Evolutionary conservation across 352 stramenopile genomes (phyloP).

Genomic region (Phytophthora tubulina): DNA sequence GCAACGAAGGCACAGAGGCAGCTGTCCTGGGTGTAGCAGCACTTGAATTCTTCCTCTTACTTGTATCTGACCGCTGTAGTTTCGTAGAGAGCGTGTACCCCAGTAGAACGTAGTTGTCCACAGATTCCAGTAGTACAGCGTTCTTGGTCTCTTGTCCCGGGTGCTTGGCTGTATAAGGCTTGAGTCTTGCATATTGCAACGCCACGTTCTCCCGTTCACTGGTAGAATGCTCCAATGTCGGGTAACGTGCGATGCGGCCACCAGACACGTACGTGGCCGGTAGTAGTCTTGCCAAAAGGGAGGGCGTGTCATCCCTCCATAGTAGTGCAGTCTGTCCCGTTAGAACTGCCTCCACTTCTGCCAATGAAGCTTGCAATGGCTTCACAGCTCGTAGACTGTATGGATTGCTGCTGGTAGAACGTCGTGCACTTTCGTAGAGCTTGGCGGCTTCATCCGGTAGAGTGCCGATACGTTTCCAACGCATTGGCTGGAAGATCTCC

Average conservation of each 20-base stretch:
- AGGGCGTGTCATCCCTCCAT: constrained; percentile 29
- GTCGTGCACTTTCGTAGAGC: constrained; percentile 62
- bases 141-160: constrained; percentile 20
- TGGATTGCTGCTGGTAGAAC: constrained; percentile 1
- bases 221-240: constrained; percentile 63
- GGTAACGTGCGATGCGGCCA: constrained; percentile 53
- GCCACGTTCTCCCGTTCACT: constrained; percentile 70
- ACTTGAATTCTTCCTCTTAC: constrained; percentile 29
- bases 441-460: constrained; percentile 64
- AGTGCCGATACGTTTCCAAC: constrained; percentile 71
- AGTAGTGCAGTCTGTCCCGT: constrained; percentile 45
- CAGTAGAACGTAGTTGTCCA: constrained; percentile 68
- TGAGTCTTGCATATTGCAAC: constrained; percentile 61
- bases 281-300: constrained; percentile 55
- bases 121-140: constrained; percentile 15
- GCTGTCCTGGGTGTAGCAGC: constrained; percentile 16
- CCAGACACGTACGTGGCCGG: constrained; percentile 56
- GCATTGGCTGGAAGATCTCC: constrained; percentile 73
- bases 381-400: constrained; percentile 70
- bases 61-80: constrained; percentile 67
- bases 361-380: constrained; percentile 55
- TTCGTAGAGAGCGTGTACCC: constrained; percentile 70
- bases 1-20: constrained; percentile 62
- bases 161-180: constrained; percentile 39
- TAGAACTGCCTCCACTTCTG: constrained; percentile 66